A percentile compares a stretch with the other conserved stretches of the same genome.
phyloP scores from a whole-genome alignment of 1,284 basidiomycete genomes.

The Cerioporus squamosus region DNA sequence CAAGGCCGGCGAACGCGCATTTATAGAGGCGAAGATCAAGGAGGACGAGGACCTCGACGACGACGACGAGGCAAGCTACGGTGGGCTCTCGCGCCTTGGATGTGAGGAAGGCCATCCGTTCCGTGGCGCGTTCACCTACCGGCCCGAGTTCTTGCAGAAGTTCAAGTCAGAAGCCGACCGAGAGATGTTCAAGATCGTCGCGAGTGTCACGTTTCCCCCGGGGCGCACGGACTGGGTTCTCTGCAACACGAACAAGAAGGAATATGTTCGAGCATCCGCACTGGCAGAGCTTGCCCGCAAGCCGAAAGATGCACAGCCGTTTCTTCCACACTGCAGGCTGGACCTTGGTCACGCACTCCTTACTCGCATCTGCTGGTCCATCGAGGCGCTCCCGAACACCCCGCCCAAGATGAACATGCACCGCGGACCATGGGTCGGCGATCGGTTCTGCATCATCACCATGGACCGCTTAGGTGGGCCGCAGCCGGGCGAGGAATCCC shows the following conservation, averaged over 20 bases:
- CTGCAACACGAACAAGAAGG: slow-evolving; percentile 5
- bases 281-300: not conserved
- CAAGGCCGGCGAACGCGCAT: not conserved
- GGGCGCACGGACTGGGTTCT: slow-evolving; percentile 11
- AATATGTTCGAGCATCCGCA: slow-evolving; percentile 8
- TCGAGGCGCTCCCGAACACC: not conserved
- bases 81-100: not conserved
- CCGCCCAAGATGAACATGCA: not conserved
- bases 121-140: not conserved
- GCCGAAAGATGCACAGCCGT: slow-evolving; percentile 12
- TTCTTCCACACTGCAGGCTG: not conserved
- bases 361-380: slow-evolving; percentile 2
- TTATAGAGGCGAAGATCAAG: not conserved
- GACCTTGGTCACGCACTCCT: slow-evolving; percentile 8
- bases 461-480: not conserved
- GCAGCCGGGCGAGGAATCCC: not conserved
- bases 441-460: slow-evolving; percentile 7
- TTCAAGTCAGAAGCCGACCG: not conserved
- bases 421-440: slow-evolving; percentile 8
- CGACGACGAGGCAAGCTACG: not conserved
- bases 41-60: too few relatives aligned
- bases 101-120: not conserved
- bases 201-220: not conserved
- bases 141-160: not conserved
- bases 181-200: not conserved